Conservation (phyloP, 139 green algal genomes). For the Asterochloris erici region DNA sequence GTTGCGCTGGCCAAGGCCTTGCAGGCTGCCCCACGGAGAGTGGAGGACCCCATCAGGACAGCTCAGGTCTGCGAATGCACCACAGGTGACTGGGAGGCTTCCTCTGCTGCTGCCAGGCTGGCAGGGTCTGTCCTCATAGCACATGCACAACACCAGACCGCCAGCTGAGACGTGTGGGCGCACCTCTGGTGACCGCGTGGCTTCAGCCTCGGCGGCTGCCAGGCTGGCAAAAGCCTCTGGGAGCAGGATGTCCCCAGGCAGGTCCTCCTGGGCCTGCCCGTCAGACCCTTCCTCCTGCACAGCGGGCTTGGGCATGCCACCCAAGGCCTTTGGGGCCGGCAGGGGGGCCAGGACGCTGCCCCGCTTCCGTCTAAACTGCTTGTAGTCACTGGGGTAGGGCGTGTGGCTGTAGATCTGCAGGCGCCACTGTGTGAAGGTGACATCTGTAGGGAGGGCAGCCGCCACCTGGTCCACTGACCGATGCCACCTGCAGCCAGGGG, state of each 20-base stretch:
- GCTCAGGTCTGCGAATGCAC: too few species aligned
- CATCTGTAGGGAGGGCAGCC: background rate
- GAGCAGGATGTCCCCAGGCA: background rate
- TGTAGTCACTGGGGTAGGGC: conserved; percentile 20
- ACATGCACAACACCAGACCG: too few species aligned
- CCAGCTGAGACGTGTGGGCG: too few species aligned
- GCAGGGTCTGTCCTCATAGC: too few species aligned
- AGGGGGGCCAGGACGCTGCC: conserved; percentile 1
- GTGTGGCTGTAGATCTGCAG: background rate
- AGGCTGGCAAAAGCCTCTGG: background rate
- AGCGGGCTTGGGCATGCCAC: background rate
- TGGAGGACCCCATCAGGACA: too few species aligned
- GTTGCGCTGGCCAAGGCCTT: too few species aligned
- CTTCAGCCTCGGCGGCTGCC: background rate
- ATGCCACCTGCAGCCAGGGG: conserved; percentile 17
- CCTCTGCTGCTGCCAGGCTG: too few species aligned
- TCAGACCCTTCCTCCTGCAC: background rate
- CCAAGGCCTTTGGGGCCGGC: background rate
- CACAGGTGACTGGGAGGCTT: too few species aligned
- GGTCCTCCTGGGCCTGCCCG: background rate
- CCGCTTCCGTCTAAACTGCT: conserved; percentile 5
- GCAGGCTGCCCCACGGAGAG: too few species aligned
- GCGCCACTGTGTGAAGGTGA: background rate
- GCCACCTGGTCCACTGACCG: background rate
- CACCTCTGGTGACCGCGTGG: background rate